Conservation (phyloP, 345 rosid species). For the Syzygium aromaticum region DNA sequence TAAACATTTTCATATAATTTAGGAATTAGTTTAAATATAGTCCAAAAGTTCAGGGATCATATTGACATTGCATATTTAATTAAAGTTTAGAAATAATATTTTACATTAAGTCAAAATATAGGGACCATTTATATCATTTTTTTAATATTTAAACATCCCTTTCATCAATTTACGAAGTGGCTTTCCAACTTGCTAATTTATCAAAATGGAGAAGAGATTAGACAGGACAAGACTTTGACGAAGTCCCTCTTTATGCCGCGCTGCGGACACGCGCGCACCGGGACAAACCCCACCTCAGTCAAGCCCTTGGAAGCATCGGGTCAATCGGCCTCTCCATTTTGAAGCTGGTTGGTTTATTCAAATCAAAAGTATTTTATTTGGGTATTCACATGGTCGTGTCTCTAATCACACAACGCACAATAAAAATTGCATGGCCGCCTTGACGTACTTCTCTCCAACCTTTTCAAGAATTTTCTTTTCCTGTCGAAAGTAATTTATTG, state of each 20-base stretch:
- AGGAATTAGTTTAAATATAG: too few species aligned
- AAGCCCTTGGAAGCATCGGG: neutral
- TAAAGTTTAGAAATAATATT: too few species aligned
- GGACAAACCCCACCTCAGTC: neutral
- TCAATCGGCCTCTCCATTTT: neutral
- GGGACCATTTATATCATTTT: too few species aligned
- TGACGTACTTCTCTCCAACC: neutral
- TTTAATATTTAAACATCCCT: neutral
- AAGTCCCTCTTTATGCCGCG: neutral
- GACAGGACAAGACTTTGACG: neutral
- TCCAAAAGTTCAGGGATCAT: too few species aligned
- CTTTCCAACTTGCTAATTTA: neutral
- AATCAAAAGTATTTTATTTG: too few species aligned
- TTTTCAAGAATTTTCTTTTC: neutral
- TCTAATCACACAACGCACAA: neutral
- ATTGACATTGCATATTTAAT: too few species aligned
- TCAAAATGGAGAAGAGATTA: neutral
- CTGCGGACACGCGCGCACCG: neutral
- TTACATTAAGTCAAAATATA: too few species aligned
- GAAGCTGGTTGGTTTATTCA: neutral
- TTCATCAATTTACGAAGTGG: neutral
- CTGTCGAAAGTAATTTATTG: neutral
- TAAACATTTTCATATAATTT: too few species aligned
- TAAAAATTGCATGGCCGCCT: neutral
- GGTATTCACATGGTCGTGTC: neutral